Conservation (phyloP, 257 asterid genomes). For the Solanum arcanum region DNA sequence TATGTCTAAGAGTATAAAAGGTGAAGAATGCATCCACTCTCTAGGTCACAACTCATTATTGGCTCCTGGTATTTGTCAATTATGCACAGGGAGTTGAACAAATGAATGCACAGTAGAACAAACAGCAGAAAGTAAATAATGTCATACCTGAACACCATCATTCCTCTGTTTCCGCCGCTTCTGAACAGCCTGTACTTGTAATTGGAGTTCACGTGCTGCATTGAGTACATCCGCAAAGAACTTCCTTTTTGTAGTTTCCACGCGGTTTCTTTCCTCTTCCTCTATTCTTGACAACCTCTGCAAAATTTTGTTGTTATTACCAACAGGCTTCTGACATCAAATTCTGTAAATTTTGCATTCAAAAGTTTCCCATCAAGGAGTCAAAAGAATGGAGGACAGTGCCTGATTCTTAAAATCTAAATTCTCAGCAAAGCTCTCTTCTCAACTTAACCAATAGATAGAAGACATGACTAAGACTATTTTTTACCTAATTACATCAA, state of each 20-base stretch:
- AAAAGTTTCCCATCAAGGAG: neutral
- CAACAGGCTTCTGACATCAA: slow-evolving; percentile 1
- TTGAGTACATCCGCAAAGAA: slow-evolving; percentile 83
- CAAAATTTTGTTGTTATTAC: slow-evolving; percentile 8
- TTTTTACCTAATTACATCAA: neutral
- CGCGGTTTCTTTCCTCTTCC: slow-evolving; percentile 82
- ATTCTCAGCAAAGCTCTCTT: neutral
- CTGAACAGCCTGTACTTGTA: slow-evolving; percentile 85
- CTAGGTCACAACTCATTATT: neutral
- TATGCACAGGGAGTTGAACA: neutral
- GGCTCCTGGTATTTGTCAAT: neutral
- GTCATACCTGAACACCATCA: slow-evolving; percentile 87
- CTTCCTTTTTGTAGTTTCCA: slow-evolving; percentile 76
- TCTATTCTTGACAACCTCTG: slow-evolving; percentile 88
- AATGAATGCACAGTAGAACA: neutral
- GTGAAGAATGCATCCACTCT: neutral
- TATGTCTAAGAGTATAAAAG: neutral
- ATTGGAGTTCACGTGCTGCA: slow-evolving; percentile 89
- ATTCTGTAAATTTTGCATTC: neutral
- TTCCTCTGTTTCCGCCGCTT: slow-evolving; percentile 88
- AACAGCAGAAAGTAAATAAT: neutral
- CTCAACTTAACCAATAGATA: neutral
- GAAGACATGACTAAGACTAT: neutral
- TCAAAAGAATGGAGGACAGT: neutral
- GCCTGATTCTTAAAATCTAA: neutral